These are phyloP conservation scores for Spergularia azorica DNA, from an alignment of 179 eudicot species.

Conservation along the genomic window DNA sequence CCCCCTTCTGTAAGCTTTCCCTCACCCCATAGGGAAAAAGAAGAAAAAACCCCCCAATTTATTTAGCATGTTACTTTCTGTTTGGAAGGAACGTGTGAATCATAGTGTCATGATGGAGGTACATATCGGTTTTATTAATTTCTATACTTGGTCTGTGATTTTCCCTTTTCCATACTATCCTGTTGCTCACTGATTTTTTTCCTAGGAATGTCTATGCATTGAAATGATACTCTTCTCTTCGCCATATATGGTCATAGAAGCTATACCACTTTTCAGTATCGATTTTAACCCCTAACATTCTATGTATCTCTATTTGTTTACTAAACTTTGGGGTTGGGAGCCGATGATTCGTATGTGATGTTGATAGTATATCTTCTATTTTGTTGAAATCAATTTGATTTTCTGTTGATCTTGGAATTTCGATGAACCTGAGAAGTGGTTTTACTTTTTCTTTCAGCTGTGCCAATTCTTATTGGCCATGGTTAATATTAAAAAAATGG, in stretches of 20 bases:
- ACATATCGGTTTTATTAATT: not conserved
- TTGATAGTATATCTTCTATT: not conserved
- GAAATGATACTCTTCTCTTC: too few species aligned
- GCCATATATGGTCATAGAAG: too few species aligned
- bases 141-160: too few species aligned
- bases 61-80: not conserved
- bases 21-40: not conserved
- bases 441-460: not conserved
- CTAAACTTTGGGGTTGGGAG: too few species aligned
- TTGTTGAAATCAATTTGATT: not conserved
- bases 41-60: too few species aligned
- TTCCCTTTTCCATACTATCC: too few species aligned
- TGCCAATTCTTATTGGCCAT: not conserved
- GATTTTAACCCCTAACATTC: too few species aligned
- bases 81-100: not conserved
- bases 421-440: not conserved
- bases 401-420: not conserved
- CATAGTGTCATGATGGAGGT: not conserved
- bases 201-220: too few species aligned
- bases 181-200: too few species aligned
- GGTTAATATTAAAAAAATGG: not conserved
- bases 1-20: not conserved
- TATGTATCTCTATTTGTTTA: too few species aligned
- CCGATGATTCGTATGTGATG: not conserved
- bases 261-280: too few species aligned